Evolutionary conservation across 2,329 filamentous ascomycete species (phyloP), one percentile per base, ranked within the genome.

Genomic region (Cladosporium cucumerinum): DNA sequence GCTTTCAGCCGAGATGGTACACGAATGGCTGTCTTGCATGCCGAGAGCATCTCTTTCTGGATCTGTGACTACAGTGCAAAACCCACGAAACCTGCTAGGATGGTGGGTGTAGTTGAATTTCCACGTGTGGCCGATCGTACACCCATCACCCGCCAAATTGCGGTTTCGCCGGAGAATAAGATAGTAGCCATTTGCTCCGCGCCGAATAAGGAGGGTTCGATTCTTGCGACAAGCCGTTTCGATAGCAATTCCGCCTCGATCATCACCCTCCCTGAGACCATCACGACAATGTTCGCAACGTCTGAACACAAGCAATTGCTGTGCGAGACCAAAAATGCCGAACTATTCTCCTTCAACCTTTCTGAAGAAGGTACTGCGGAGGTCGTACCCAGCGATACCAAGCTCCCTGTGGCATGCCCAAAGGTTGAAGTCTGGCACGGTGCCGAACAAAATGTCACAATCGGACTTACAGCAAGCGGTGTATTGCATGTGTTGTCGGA

Each of bases 391-490:
- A 62, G n/a, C 23, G 60, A 54, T 1, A 28, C 32, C 23, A 62
- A 49, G 52, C 28, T 75, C 2, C 73, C 74, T 1, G 63, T 64
- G 14, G 43, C 65, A 25, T 74, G 73, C 46, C 69, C 73, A 1
- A 69, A 68, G 48, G 64, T 72, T 2, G 72, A 77, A 28, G 67
- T 76, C 2, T 74, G 73, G 70, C 73, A 78, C 32, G 73, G 77
- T 16, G 76, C 77, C 2, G 76, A 80, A 10, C 23, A 49, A 7
- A 65, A 61, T 14, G 73, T 86, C 46, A 75, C 82, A 11, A 82
- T 88, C 66, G 90, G 92, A 1, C 79, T 97, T 68, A 90, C 92
- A 3, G 84, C 86, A 57, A 89, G 87, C 63, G 95, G 95, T 0
- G 84, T 89, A 62, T 81, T 99, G 55, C 64, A 71, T 49, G 61